A percentile compares a stretch with the other conserved stretches of the same genome.
These are phyloP conservation scores for Quercus gilva DNA, from an alignment of 306 rosid species.

Conservation along the genomic window DNA sequence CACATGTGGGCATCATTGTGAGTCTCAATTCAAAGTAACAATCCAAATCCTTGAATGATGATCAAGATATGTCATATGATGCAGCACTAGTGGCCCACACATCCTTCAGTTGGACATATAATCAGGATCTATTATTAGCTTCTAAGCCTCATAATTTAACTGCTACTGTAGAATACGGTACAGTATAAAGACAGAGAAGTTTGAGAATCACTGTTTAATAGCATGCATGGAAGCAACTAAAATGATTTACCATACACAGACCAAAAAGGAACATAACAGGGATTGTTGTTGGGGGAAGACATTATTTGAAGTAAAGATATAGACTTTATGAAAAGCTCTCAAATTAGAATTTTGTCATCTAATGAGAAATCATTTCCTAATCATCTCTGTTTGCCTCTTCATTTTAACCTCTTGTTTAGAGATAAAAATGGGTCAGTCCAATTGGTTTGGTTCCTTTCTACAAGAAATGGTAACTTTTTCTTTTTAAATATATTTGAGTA, in stretches of 20 bases:
- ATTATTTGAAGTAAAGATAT: background rate
- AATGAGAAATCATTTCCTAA: constrained; percentile 5
- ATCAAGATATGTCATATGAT: background rate
- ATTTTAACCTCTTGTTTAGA: background rate
- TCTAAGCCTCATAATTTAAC: background rate
- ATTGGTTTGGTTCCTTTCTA: no score
- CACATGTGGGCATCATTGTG: constrained; percentile 24
- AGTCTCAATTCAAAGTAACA: background rate
- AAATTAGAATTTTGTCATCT: background rate
- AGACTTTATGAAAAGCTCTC: background rate
- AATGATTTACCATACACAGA: background rate
- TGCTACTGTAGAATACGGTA: background rate
- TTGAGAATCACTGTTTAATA: background rate
- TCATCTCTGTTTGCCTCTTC: background rate
- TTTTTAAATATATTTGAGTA: no score
- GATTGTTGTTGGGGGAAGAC: background rate
- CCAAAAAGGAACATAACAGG: background rate
- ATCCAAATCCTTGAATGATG: background rate
- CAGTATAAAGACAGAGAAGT: background rate
- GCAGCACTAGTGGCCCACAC: background rate
- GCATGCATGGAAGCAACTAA: background rate
- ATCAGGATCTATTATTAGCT: background rate
- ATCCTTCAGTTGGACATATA: background rate
- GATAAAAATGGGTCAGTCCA: background rate
- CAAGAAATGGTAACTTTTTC: no score